Evolutionary conservation across 2,329 filamentous ascomycete genomes (phyloP).

Genomic region (Epichloe aotearoae): DNA sequence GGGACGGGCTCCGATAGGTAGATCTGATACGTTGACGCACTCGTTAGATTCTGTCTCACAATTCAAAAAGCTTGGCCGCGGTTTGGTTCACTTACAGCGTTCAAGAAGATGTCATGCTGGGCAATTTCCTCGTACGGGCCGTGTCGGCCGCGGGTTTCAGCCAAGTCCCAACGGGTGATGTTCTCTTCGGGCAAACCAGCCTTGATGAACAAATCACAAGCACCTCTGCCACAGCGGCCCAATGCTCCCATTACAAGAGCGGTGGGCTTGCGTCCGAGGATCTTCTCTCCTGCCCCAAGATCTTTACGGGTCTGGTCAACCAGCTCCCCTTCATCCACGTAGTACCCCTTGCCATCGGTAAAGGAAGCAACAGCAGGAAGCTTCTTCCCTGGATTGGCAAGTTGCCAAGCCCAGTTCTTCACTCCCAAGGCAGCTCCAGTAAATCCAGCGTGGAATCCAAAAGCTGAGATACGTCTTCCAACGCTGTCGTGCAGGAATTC

Average conservation of each 20-base stretch:
- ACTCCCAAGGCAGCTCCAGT: constrained; percentile 61
- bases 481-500: constrained; percentile 70
- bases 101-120: constrained; percentile 46
- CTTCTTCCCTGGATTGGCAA: constrained; percentile 10
- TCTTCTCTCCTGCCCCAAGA: constrained; percentile 57
- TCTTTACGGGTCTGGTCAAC: constrained; percentile 30
- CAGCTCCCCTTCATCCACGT: background rate
- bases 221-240: constrained; percentile 75
- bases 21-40: background rate
- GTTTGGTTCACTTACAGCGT: constrained; percentile 27
- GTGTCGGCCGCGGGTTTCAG: constrained; percentile 52
- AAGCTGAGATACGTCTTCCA: constrained; percentile 58
- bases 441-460: constrained; percentile 65
- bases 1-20: constrained; percentile 25
- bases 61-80: background rate
- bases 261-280: constrained; percentile 50
- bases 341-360: constrained; percentile 1
- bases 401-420: constrained; percentile 55
- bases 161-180: constrained; percentile 56
- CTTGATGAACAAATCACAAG: constrained; percentile 64
- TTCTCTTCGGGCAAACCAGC: constrained; percentile 38
- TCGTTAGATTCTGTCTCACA: background rate
- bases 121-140: constrained; percentile 72
- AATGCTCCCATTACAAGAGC: constrained; percentile 75
- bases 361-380: constrained; percentile 1